A percentile compares a stretch with the other conserved stretches of the same genome.
Evolutionary conservation across 768 basidiomycete genomes (phyloP).

Genomic region (Leccinum truebloodii): DNA sequence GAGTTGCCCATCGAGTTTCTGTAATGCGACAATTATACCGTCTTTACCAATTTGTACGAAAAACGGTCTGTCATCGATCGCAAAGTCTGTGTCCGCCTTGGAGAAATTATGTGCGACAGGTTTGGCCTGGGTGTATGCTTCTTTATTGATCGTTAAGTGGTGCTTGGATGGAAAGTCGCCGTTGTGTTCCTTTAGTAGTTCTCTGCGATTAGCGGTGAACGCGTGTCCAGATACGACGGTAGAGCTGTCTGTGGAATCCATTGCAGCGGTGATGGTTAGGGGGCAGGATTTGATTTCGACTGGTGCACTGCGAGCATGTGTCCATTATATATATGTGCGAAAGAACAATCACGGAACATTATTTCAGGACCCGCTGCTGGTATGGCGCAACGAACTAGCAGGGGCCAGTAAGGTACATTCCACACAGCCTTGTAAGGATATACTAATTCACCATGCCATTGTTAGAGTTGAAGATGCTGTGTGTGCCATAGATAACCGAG

Average conservation of each 20-base stretch:
- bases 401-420: not conserved
- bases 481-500: not conserved
- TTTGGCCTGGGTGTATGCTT: conserved; percentile 9
- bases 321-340: not conserved
- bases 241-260: conserved; percentile 36
- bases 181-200: conserved; percentile 20
- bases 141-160: conserved; percentile 12
- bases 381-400: not conserved
- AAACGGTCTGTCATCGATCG: conserved; percentile 62
- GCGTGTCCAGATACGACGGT: conserved; percentile 46
- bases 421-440: not conserved
- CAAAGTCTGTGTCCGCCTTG: conserved; percentile 53
- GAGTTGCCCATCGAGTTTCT: conserved; percentile 68
- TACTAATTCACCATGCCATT: not conserved
- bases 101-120: conserved; percentile 41
- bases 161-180: conserved; percentile 26
- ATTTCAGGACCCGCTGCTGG: not conserved
- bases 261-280: not conserved
- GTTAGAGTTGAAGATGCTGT: not conserved
- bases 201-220: conserved; percentile 27
- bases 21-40: conserved; percentile 68
- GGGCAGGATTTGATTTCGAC: not conserved
- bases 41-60: conserved; percentile 66
- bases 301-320: not conserved
- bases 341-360: not conserved